These are phyloP conservation scores for Gynandropsis gynandra DNA, from an alignment of 345 rosid genomes.

Conservation along the genomic window DNA sequence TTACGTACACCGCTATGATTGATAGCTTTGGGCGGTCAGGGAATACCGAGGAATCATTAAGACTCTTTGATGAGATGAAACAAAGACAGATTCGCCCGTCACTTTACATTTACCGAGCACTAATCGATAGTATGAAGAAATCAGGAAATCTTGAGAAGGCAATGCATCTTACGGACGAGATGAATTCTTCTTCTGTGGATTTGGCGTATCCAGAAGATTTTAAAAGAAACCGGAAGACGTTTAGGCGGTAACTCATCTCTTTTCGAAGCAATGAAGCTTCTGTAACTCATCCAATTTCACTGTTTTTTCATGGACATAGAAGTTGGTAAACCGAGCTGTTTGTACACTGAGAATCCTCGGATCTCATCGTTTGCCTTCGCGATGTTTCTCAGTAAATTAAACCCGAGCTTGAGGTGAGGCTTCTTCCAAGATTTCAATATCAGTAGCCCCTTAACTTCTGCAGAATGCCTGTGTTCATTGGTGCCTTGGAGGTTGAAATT, in stretches of 20 bases:
- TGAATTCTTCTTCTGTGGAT: slow-evolving; percentile 43
- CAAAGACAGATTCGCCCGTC: slow-evolving; percentile 55
- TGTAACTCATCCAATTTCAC: no score
- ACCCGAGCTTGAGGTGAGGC: no score
- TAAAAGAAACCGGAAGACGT: slow-evolving; percentile 40
- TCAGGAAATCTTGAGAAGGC: slow-evolving; percentile 35
- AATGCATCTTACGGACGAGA: slow-evolving; percentile 42
- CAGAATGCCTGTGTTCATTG: no score
- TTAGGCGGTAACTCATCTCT: slow-evolving; percentile 18
- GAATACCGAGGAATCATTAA: slow-evolving; percentile 46
- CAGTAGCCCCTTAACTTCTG: no score
- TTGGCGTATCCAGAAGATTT: slow-evolving; percentile 61
- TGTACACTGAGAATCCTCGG: no score
- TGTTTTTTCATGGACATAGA: no score
- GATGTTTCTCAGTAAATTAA: no score
- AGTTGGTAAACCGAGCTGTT: no score
- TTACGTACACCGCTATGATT: slow-evolving; percentile 71
- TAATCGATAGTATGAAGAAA: slow-evolving; percentile 28
- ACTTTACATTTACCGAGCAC: slow-evolving; percentile 47
- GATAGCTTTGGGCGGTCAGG: slow-evolving; percentile 69
- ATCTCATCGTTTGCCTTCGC: no score
- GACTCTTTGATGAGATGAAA: slow-evolving; percentile 74
- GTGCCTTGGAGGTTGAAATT: no score
- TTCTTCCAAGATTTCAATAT: no score
- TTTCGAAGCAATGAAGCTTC: no score